phyloP scores from a whole-genome alignment of 2,329 filamentous ascomycete genomes.

The Penicillium paneum region DNA sequence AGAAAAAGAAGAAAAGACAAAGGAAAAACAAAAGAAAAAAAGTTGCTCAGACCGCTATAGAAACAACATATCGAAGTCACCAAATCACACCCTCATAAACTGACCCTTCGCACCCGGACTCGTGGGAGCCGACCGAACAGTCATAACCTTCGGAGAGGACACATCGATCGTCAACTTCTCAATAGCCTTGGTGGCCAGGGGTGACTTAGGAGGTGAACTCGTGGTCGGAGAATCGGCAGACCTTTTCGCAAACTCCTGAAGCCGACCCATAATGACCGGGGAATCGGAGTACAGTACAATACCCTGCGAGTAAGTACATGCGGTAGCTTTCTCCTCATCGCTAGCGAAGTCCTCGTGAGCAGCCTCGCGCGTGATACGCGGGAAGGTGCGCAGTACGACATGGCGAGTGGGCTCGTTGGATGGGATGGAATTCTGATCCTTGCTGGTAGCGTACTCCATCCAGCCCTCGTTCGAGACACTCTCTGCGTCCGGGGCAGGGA shows the following conservation, averaged over 20 bases:
- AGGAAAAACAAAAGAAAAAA: background rate
- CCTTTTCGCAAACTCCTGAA: slow-evolving; percentile 40
- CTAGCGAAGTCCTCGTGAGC: slow-evolving; percentile 49
- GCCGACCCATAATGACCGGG: slow-evolving; percentile 39
- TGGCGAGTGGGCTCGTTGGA: slow-evolving; percentile 34
- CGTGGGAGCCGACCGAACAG: slow-evolving; percentile 19
- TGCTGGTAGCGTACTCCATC: slow-evolving; percentile 34
- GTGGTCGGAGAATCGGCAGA: slow-evolving; percentile 15
- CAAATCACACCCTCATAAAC: slow-evolving; percentile 5
- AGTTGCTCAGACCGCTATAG: background rate
- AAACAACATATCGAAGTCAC: background rate
- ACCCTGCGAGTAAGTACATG: slow-evolving; percentile 50
- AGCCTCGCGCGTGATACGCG: slow-evolving; percentile 52
- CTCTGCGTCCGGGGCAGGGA: slow-evolving; percentile 44
- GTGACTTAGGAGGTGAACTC: slow-evolving; percentile 15
- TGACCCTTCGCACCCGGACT: slow-evolving; percentile 16
- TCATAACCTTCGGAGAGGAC: slow-evolving; percentile 9
- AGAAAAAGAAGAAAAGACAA: background rate
- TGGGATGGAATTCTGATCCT: slow-evolving; percentile 14
- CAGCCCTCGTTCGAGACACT: slow-evolving; percentile 36
- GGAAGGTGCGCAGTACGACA: slow-evolving; percentile 52
- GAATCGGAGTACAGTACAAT: slow-evolving; percentile 52
- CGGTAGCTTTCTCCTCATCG: slow-evolving; percentile 44
- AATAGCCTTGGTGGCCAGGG: background rate
- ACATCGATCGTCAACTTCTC: slow-evolving; percentile 9